Evolutionary conservation across 2,329 filamentous ascomycete genomes (phyloP).

Genomic region (Ceratocystis alfenasii): DNA sequence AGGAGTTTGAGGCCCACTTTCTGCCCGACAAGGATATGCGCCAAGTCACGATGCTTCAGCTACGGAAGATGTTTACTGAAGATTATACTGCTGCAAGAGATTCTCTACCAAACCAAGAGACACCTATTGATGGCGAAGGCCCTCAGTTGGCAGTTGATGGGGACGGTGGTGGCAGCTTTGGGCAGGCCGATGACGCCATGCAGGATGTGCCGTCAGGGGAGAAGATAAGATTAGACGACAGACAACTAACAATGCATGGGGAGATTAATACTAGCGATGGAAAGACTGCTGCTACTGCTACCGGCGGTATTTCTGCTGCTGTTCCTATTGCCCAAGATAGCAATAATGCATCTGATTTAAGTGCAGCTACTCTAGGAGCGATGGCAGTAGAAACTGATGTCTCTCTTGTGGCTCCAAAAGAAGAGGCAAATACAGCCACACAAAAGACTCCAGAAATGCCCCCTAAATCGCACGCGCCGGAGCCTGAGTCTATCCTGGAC

Average conservation of each 20-base stretch:
- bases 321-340: neutral
- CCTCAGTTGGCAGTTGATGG: neutral
- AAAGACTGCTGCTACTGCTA: neutral
- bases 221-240: neutral
- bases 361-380: neutral
- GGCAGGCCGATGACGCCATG: conserved; percentile 9
- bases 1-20: conserved; percentile 83
- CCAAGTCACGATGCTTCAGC: conserved; percentile 77
- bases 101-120: conserved; percentile 58
- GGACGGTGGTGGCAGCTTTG: neutral
- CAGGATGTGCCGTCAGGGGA: neutral
- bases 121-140: neutral
- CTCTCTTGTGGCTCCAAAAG: neutral
- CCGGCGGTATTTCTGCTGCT: neutral
- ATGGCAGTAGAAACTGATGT: neutral
- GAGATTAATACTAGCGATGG: neutral
- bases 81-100: conserved; percentile 67
- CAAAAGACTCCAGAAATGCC: neutral
- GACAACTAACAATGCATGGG: neutral
- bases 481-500: conserved; percentile 11
- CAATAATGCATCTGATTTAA: neutral
- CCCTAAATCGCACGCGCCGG: conserved; percentile 8
- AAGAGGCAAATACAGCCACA: neutral
- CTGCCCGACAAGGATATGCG: conserved; percentile 95
- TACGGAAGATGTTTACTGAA: conserved; percentile 91